Evolutionary conservation across 257 asterid species (phyloP).

Genomic region (Buddleja alternifolia): DNA sequence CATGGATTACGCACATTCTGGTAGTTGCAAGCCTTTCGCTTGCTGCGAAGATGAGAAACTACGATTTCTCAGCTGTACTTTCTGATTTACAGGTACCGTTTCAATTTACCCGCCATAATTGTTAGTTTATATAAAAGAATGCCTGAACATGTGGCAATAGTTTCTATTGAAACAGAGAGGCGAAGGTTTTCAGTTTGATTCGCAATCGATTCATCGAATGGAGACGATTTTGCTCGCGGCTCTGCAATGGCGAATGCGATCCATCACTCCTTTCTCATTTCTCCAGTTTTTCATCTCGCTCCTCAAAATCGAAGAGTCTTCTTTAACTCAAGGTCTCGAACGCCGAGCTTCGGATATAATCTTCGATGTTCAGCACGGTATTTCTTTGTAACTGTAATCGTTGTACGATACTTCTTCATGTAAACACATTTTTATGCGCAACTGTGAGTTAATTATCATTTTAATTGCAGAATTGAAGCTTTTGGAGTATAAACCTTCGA

Average conservation of each 20-base stretch:
- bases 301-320: conserved; percentile 35
- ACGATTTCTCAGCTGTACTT: conserved; percentile 37
- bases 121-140: neutral
- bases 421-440: neutral
- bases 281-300: conserved; percentile 48
- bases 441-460: neutral
- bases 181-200: conserved; percentile 42
- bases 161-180: conserved; percentile 46
- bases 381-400: neutral
- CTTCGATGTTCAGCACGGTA: conserved; percentile 51
- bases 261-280: conserved; percentile 66
- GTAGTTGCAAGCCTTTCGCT: conserved; percentile 59
- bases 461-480: conserved; percentile 44
- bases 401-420: neutral
- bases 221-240: conserved; percentile 51
- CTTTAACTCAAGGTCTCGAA: conserved; percentile 36
- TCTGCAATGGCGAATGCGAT: conserved; percentile 64
- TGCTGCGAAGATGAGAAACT: conserved; percentile 61
- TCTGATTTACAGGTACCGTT: conserved; percentile 45
- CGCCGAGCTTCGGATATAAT: conserved; percentile 48
- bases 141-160: neutral
- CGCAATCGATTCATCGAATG: conserved; percentile 51
- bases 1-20: conserved; percentile 57
- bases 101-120: neutral
- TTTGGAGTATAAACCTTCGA: conserved; percentile 53